phyloP scores from a whole-genome alignment of 2,329 filamentous ascomycete species.

The Periconia sp. region DNA sequence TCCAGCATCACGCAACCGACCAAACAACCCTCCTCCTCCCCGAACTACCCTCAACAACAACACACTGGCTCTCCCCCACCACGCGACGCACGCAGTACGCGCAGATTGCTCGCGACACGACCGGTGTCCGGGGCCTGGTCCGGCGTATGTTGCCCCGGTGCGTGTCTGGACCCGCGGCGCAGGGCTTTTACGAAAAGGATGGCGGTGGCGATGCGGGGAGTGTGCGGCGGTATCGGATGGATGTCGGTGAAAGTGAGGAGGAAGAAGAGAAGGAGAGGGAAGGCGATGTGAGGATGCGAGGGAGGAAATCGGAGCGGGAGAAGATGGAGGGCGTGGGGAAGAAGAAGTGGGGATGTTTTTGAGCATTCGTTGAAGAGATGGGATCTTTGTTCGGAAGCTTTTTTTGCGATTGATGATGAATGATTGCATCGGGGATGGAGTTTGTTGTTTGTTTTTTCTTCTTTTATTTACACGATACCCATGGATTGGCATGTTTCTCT shows the following conservation, averaged over 20 bases:
- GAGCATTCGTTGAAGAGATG: neutral
- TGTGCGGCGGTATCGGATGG: constrained; percentile 41
- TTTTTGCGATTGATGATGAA: too few relatives aligned
- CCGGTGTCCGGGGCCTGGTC: constrained; percentile 38
- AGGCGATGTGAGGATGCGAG: constrained; percentile 13
- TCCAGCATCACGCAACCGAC: constrained; percentile 15
- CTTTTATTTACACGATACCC: too few relatives aligned
- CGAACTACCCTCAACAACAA: constrained; percentile 23
- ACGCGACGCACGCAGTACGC: constrained; percentile 40
- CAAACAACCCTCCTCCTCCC: neutral
- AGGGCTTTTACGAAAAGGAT: constrained; percentile 41
- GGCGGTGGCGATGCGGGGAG: constrained; percentile 34
- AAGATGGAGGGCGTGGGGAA: constrained; percentile 1
- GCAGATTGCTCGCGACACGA: constrained; percentile 41
- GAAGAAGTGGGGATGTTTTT: constrained; percentile 35
- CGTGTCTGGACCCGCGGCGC: constrained; percentile 30
- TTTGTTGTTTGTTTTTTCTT: too few relatives aligned
- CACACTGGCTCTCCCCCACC: constrained; percentile 42
- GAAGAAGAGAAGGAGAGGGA: constrained; percentile 19
- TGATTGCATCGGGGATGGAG: too few relatives aligned
- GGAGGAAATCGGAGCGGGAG: constrained; percentile 13
- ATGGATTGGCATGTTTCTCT: too few relatives aligned
- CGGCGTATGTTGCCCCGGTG: constrained; percentile 35
- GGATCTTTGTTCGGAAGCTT: too few relatives aligned
- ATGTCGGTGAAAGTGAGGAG: constrained; percentile 23